Evolutionary conservation across 2,329 filamentous ascomycete genomes (phyloP).

Genomic region (Xylariaceae sp.): DNA sequence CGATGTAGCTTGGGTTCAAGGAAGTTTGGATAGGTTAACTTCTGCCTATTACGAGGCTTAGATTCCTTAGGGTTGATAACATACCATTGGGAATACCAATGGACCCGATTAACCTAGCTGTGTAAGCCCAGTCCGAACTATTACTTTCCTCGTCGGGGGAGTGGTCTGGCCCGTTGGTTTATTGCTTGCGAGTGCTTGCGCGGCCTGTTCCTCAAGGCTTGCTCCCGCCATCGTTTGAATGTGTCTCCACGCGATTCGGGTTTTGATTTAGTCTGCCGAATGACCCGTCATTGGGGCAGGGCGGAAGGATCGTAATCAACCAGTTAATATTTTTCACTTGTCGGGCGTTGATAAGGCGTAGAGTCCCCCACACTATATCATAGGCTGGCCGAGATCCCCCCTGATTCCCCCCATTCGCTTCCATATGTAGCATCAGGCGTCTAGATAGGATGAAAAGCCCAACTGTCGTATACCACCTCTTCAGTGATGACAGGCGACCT

Average conservation of each 20-base stretch:
- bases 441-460: conserved; percentile 23
- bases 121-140: too few relatives aligned
- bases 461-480: conserved; percentile 7
- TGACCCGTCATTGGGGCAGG: neutral
- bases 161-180: neutral
- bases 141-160: neutral
- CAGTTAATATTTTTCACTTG: conserved; percentile 19
- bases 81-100: too few relatives aligned
- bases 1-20: neutral
- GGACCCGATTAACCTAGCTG: too few relatives aligned
- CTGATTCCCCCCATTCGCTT: conserved; percentile 19
- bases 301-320: conserved; percentile 6
- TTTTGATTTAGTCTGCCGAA: neutral
- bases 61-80: too few relatives aligned
- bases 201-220: neutral
- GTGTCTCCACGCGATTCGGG: neutral
- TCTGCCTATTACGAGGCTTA: too few relatives aligned
- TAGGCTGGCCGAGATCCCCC: conserved; percentile 27
- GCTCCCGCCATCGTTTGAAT: neutral
- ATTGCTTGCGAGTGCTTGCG: neutral
- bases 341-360: conserved; percentile 25
- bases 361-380: conserved; percentile 23
- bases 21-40: neutral
- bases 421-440: conserved; percentile 24
- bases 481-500: conserved; percentile 11